Conservation (phyloP, 2,329 filamentous ascomycete species). For the Fusarium sp. region DNA sequence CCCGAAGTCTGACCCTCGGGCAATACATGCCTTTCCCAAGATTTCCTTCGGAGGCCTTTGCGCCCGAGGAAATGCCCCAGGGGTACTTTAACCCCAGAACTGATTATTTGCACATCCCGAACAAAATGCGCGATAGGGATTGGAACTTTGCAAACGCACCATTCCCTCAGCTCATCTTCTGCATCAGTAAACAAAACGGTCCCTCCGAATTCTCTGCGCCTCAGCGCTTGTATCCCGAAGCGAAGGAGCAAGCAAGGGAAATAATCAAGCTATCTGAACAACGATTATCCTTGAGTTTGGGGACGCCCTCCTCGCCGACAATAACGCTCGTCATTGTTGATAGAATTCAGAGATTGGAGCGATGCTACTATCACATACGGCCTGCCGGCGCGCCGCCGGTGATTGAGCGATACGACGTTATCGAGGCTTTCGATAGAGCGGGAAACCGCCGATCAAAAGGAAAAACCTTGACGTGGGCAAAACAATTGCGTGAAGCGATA, state of each 20-base stretch:
- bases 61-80: background rate
- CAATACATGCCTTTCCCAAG: background rate
- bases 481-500: background rate
- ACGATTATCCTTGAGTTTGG: background rate
- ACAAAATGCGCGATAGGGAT: background rate
- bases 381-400: background rate
- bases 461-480: too few relatives aligned
- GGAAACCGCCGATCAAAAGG: background rate
- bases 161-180: background rate
- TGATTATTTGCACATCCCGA: background rate
- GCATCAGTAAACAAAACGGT: too few relatives aligned
- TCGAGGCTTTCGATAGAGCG: fast-evolving
- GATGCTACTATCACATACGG: background rate
- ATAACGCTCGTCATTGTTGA: background rate
- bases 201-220: too few relatives aligned
- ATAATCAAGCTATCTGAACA: background rate
- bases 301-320: background rate
- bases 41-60: background rate
- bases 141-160: background rate
- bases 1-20: background rate
- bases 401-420: background rate
- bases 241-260: background rate
- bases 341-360: fast-evolving
- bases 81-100: background rate
- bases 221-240: background rate